Base-by-base conservation (phyloP, 2,329 filamentous ascomycete genomes). In the Talaromyces marneffei region DNA sequence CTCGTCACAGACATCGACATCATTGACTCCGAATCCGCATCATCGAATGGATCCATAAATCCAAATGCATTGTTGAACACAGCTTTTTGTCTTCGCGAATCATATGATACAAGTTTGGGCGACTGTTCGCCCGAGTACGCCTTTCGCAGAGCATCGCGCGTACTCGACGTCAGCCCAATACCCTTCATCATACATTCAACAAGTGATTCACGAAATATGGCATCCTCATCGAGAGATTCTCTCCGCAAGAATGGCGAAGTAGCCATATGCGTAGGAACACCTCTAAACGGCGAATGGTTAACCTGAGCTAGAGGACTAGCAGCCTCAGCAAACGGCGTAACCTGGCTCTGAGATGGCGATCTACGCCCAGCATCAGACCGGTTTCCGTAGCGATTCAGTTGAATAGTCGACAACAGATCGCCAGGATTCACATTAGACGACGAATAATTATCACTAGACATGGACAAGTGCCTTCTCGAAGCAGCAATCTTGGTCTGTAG, bases 181-280 rank as follows among this genome's bases (percentile, higher is more conserved):
- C 92, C 89, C 71, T 93, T 97, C 76, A 96, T 93, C 78, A 99
- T 96, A 71, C 94, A 97, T 67, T 96, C 91, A 23, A 97, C 78
- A 16, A 99, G 91, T 0, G 92, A 95, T 62, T 91, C 87, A 42
- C 95, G 84, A 74, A 99, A 97, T 6, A 96, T 76, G 52, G 88
- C 85, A 68, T 97, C 93, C 71, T 97, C 94, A 66, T 96, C 91
- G 7, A 92, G 78, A 0, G 90, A 89, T 60, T 97, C 92, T 66
- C 92, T 87, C 4, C 88, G 85, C 68, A 91, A 88, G 48, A 86
- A 75, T 1, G 72, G 63, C 16, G 73, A 71, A 33, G 68, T 66
- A 23, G 66, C 67, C 7, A 66, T 67, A 54, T 68, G 66, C 31
- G 70, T 65, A 16, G 65, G 50, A 4, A 71, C 66, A 5, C 74